phyloP scores from a whole-genome alignment of 2,329 filamentous ascomycete genomes.

The Aspergillus puulaauensis region DNA sequence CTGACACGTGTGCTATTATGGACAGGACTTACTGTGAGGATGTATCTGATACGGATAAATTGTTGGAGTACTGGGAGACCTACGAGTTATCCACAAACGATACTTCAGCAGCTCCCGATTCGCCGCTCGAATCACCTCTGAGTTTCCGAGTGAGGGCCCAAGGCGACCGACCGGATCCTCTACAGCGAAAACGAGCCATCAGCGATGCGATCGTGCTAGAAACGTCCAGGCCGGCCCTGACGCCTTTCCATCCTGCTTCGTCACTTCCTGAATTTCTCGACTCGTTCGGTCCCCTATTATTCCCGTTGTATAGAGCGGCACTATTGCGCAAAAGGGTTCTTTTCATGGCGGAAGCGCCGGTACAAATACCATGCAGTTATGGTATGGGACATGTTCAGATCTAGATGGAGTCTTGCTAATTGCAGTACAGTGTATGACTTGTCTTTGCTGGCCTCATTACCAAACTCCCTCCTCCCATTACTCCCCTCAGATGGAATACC shows the following conservation, averaged over 20 bases:
- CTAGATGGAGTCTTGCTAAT: slow-evolving; percentile 25
- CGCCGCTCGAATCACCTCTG: slow-evolving; percentile 54
- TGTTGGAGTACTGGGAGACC: slow-evolving; percentile 79
- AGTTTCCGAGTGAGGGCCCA: slow-evolving; percentile 52
- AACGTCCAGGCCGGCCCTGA: slow-evolving; percentile 58
- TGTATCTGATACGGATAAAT: slow-evolving; percentile 58
- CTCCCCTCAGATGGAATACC: slow-evolving; percentile 63
- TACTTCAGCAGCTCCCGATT: slow-evolving; percentile 40
- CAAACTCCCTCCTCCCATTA: slow-evolving; percentile 68
- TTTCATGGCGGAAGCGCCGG: slow-evolving; percentile 80
- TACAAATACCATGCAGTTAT: slow-evolving; percentile 83
- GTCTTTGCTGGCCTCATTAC: slow-evolving; percentile 88
- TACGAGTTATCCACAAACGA: slow-evolving; percentile 39
- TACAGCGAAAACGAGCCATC: slow-evolving; percentile 37
- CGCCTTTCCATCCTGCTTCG: slow-evolving; percentile 80
- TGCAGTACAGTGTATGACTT: slow-evolving; percentile 75
- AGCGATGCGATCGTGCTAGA: slow-evolving; percentile 44
- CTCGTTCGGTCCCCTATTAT: slow-evolving; percentile 85
- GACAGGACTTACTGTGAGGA: slow-evolving; percentile 61
- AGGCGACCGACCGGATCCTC: slow-evolving; percentile 42
- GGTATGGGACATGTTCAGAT: slow-evolving; percentile 53
- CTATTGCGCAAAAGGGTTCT: slow-evolving; percentile 84
- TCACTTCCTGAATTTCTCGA: slow-evolving; percentile 76
- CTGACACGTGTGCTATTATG: slow-evolving; percentile 14
- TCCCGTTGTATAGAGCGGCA: slow-evolving; percentile 84